phyloP scores from a whole-genome alignment of 306 rosid genomes.

The Corylus americana region DNA sequence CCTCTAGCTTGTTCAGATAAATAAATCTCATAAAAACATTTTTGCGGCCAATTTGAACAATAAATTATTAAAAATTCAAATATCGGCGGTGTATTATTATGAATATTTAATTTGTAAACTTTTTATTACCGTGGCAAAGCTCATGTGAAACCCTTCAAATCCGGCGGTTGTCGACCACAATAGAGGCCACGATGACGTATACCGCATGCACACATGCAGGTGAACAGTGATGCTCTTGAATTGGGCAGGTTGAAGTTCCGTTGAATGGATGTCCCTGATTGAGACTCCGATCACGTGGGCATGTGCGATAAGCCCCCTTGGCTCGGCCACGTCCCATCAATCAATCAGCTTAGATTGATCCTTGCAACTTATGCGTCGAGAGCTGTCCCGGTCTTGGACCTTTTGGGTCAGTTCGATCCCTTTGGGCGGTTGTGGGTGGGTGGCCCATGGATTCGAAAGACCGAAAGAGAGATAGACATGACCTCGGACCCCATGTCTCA shows the following conservation, averaged over 20 bases:
- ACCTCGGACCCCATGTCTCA: constrained; percentile 21
- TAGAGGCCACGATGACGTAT: neutral
- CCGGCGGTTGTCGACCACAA: constrained; percentile 18
- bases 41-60: too few species aligned
- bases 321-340: constrained; percentile 28
- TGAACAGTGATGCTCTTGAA: neutral
- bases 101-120: too few species aligned
- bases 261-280: neutral
- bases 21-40: too few species aligned
- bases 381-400: neutral
- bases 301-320: constrained; percentile 3
- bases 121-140: neutral
- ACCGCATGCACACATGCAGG: constrained; percentile 3
- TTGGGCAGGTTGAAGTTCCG: neutral
- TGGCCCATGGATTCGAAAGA: constrained; percentile 29
- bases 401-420: constrained; percentile 22
- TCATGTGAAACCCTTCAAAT: constrained; percentile 3
- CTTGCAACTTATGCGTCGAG: neutral
- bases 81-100: too few species aligned
- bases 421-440: constrained; percentile 41
- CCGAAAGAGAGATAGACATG: constrained; percentile 8
- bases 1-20: too few species aligned
- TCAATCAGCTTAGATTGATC: constrained; percentile 18
- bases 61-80: too few species aligned
- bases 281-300: neutral